Evolutionary conservation across 192 early-diverging fungal species (phyloP), one percentile per base, ranked within the genome.

Genomic region (Powellomyces hirtus): DNA sequence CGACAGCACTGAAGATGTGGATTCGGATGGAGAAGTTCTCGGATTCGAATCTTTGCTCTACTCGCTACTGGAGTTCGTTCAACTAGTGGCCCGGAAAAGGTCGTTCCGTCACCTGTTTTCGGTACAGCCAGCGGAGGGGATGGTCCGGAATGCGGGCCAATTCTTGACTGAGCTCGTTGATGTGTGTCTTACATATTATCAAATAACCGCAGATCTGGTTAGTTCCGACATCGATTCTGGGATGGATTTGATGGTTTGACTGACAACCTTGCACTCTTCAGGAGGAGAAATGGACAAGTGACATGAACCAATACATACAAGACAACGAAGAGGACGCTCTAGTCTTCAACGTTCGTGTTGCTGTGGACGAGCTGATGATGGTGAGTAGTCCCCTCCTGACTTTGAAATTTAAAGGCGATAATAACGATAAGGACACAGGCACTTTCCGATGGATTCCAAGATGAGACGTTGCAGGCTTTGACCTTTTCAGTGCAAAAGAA

Each of bases 291-390:
- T 97, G 95, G 95, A 75, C 79, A 4, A 75, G 81, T 34, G 93
- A 97, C 69, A 85, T 92, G 51, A 92, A 94, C 62, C 86, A 94
- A 71, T 95, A 88, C 69, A 88, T 97, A 33, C 90, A 91, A 22
- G 95, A 97, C 59, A 92, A 94, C 53, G 92, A 95, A 50, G 94
- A 95, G 50, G 93, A 94, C 57, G 88, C 88, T 1, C 86, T 88
- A 38, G 88, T 78, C n/a, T 95, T 90, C 71, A 97, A 88, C 62
- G 90, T 94, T 49, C 85, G 95, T 49, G 86, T 94, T 18, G 88
- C 92, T 31, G 88, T 90, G 8, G 83, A 89, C 44, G 92, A 94
- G 73, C 76, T 92, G 18, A 71, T 94, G n/a, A 57, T 76, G 26
- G 81, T 86, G 69, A 50, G 64, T 67, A 33, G 35, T 52, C 6